A percentile compares a stretch with the other conserved stretches of the same genome.
Conservation (phyloP, 2,329 filamentous ascomycete genomes). For the Pestalotiopsis sp. region DNA sequence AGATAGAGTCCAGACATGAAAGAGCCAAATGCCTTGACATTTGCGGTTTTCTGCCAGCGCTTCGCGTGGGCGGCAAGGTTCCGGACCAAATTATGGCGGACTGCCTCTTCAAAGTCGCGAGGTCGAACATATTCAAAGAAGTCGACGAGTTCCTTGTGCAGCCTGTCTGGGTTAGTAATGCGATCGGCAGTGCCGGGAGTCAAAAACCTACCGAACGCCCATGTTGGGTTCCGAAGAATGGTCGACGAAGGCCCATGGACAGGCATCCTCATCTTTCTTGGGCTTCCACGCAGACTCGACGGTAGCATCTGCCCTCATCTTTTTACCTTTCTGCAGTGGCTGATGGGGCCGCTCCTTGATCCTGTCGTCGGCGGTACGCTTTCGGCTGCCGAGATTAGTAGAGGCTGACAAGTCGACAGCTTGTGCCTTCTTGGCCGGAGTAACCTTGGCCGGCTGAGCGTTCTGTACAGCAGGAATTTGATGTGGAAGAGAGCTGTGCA, state of each 20-base stretch:
- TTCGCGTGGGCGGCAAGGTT: conserved; percentile 64
- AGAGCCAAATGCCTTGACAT: conserved; percentile 82
- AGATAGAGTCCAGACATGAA: conserved; percentile 79
- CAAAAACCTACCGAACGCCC: conserved; percentile 54
- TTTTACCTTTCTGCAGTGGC: conserved; percentile 50
- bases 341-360: conserved; percentile 58
- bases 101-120: conserved; percentile 70
- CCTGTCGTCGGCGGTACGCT: conserved; percentile 72
- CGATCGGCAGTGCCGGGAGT: not conserved
- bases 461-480: not conserved
- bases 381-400: conserved; percentile 62
- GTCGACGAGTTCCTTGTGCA: conserved; percentile 87
- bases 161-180: conserved; percentile 42
- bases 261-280: conserved; percentile 39
- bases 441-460: not conserved
- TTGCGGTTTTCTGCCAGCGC: conserved; percentile 56
- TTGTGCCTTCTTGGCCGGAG: conserved; percentile 15
- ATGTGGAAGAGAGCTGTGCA: not conserved
- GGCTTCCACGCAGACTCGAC: conserved; percentile 55
- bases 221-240: conserved; percentile 54
- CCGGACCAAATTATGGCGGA: conserved; percentile 71
- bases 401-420: conserved; percentile 36
- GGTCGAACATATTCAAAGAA: conserved; percentile 87
- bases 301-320: conserved; percentile 48
- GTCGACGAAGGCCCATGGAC: conserved; percentile 64